Evolutionary conservation across 2,329 filamentous ascomycete genomes (phyloP).

Genomic region (Beauveria sp.): DNA sequence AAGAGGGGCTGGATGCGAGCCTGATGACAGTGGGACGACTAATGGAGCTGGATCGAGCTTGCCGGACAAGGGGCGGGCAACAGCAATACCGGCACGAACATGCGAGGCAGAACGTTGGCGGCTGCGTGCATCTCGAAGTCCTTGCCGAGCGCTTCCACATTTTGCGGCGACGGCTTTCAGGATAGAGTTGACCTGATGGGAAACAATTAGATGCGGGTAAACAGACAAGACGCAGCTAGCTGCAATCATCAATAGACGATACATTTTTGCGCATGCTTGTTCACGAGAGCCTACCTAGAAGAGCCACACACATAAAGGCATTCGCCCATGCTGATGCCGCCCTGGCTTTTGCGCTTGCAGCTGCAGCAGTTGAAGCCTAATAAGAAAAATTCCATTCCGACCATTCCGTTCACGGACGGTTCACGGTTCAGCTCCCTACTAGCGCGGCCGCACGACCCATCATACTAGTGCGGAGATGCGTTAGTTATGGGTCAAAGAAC

Average conservation of each 20-base stretch:
- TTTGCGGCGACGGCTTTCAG: not conserved
- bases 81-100: not conserved
- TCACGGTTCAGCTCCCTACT: not conserved
- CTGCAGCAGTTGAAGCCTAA: not conserved
- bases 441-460: too few relatives aligned
- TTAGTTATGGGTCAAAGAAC: too few relatives aligned
- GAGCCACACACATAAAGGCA: too few relatives aligned
- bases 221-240: not conserved
- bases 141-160: not conserved
- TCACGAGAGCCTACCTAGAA: not conserved
- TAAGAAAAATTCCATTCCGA: too few relatives aligned
- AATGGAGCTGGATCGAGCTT: not conserved
- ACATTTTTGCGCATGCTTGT: not conserved
- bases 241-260: not conserved
- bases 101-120: not conserved
- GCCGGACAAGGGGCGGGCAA: not conserved
- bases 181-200: not conserved
- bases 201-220: not conserved
- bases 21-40: not conserved
- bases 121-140: not conserved
- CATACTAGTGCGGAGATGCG: too few relatives aligned
- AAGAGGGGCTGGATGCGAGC: not conserved
- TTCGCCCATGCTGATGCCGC: not conserved
- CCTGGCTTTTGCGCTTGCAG: too few relatives aligned
- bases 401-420: not conserved